Base-by-base conservation (phyloP, 495 filamentous ascomycete genomes). In the Xanthoparmelia taractica region DNA sequence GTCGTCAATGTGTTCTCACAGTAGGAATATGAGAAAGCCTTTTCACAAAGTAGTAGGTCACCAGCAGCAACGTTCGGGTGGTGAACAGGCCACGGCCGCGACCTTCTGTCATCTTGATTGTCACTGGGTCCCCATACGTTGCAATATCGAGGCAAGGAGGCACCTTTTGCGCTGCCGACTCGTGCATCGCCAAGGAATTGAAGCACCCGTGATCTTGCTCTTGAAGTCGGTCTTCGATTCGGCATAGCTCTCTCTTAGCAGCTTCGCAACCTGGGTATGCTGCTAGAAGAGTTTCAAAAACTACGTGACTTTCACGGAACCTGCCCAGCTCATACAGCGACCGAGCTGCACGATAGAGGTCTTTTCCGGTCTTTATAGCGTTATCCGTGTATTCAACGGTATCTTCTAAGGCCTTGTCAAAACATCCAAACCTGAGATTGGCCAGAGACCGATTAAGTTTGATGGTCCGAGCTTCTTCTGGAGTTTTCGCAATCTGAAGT, bases 1-100 rank as follows among this genome's bases (percentile, higher is more conserved):
- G n/a, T n/a, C n/a, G n/a, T n/a, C n/a, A n/a, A n/a, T n/a, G n/a
- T n/a, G n/a, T n/a, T n/a, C n/a, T n/a, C n/a, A n/a, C n/a, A n/a
- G n/a, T n/a, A n/a, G n/a, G n/a, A n/a, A n/a, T 72, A 55, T 15
- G 69, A 70, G 59, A 85, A 82, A 0, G 82, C 81, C 63, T 85
- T 85, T 64, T 84, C 81, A 58, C 79, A 83, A 13, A 83, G 60
- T 1, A 84, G 66, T 15, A 85, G 73, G 4, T 82, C 80, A 0
- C 82, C 83, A 0, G 74, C 75, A 41, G 74, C 70, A 57, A 85
- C 75, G 6, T 63, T 20, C 71, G 63, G 13, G 77, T 80, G 0
- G 79, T 75, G 61, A 82, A 84, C 4, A 83, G 65, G 2, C 79
- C 79, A n/a, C 74, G 72, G 17, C 80, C 78, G 48, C 66, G 66